Evolutionary conservation across 1,284 basidiomycete genomes (phyloP).

Genomic region (Boletus hoseneyae): DNA sequence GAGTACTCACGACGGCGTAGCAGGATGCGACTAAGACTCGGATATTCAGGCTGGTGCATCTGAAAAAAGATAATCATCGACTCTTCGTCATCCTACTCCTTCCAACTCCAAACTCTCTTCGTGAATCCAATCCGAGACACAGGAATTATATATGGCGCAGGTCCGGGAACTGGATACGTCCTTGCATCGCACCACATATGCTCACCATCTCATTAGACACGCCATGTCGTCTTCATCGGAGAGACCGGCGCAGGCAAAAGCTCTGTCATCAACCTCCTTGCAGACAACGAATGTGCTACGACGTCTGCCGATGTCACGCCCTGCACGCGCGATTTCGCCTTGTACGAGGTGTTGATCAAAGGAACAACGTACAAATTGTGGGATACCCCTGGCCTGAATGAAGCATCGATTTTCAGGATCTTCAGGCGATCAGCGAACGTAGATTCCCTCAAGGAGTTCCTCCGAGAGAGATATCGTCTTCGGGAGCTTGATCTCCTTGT

Average conservation of each 20-base stretch:
- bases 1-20: background rate
- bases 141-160: slow-evolving; percentile 3
- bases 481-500: slow-evolving; percentile 24
- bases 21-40: no score
- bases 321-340: slow-evolving; percentile 19
- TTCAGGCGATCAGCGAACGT: slow-evolving; percentile 6
- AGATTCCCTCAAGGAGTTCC: slow-evolving; percentile 14
- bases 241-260: slow-evolving; percentile 28
- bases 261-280: slow-evolving; percentile 29
- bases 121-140: background rate
- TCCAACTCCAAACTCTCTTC: background rate
- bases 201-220: slow-evolving; percentile 15
- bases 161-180: slow-evolving; percentile 2
- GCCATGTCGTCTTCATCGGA: slow-evolving; percentile 29
- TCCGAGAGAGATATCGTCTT: slow-evolving; percentile 8
- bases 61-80: background rate
- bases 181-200: background rate
- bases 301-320: slow-evolving; percentile 16
- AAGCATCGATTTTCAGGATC: slow-evolving; percentile 4
- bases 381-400: slow-evolving; percentile 32
- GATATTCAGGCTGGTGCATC: no score
- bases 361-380: slow-evolving; percentile 19
- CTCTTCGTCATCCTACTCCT: background rate
- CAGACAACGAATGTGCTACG: slow-evolving; percentile 1
- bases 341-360: slow-evolving; percentile 16